Evolutionary conservation across 2,329 filamentous ascomycete species (phyloP), one percentile per base, ranked within the genome.

Genomic region (Peltaster fructicola): DNA sequence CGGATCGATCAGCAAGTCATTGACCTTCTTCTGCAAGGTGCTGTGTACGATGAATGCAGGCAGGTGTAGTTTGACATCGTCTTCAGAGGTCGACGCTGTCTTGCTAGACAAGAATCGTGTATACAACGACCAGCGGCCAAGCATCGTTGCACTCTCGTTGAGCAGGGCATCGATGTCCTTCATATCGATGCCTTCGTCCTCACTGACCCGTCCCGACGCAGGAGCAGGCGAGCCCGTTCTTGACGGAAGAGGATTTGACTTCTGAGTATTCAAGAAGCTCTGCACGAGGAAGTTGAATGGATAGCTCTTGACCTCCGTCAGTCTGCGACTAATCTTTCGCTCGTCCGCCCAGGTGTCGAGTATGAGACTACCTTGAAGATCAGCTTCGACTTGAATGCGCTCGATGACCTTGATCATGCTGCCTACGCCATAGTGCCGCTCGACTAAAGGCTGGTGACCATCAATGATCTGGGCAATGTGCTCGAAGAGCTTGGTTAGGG

Each of bases 401-500:
- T 93, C 81, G 38, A 95, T 85, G 26, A 98, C 88, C 39, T 75
- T 78, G 15, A 78, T 72, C 88, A 98, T 98, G 58, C 82, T 88
- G 17, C 85, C 81, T 9, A 66, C 55, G 1, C 88, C 88, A 45
- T 98, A 98, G 51, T 98, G 88, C 22, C 80, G 71, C 55, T 95
- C 84, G 1, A 98, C 85, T 6, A 98, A 61, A 1, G 72, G 72
- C 15, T 85, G 81, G 45, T 98, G 88, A 2, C 78, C 74, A 42
- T 95, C 85, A 12, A 98, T 73, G 36, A 98, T 93, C 47, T 91
- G 80, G 2, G 88, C 85, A 48, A 98, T 92, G 51, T 98, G 85
- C 51, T 95, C 85, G 47, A 98, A 98, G 22, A 98, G 56, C 45
- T 80, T 84, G 4, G 84, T 92, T 34, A 98, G 57, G 2, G 80